Evolutionary conservation across 257 asterid genomes (phyloP), one percentile per base, ranked within the genome.

Genomic region (Lantana camara): DNA sequence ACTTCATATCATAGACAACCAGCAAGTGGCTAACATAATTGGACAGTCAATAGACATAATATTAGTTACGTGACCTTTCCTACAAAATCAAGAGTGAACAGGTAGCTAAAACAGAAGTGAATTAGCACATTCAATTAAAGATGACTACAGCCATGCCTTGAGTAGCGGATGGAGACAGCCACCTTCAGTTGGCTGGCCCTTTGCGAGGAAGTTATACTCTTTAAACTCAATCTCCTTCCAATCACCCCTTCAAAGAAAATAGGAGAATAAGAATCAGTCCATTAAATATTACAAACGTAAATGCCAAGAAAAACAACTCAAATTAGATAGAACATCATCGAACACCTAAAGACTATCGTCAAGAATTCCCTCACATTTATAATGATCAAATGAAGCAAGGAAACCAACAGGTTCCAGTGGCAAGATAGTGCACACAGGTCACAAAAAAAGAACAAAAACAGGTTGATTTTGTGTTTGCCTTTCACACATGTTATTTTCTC

Each of bases 161-260:
- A 83, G 85, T 38, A 86, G 64, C 10, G 95, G 91, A 73, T 86
- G 95, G 62, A 86, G 82, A 73, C 80, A 79, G 56, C 91, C 95
- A 56, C 95, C 95, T 79, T 87, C 90, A 42, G 80, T 77, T 60
- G 93, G 95, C 73, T 56, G 93, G 57, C 95, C 95, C 71, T 80
- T 82, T 3, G 95, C 95, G 45, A 75, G 79, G 77, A 87, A 87
- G 84, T 87, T 87, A 60, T 80, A 87, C 72, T 82, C 93, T 65
- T 87, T 87, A 59, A 86, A 86, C 68, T 83, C 89, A 63, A 87
- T 34, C 54, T 84, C 85, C 73, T 77, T 80, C 95, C 93, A 84
- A 21, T 84, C 95, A 42, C 87, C 91, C 78, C 92, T 86, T 48
- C 65, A 79, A 65, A 58, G n/a, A 62, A 62, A 41, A 63, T 29